Evolutionary conservation across 2,329 filamentous ascomycete species (phyloP), one percentile per base, ranked within the genome.

Genomic region (Blumeria graminis): DNA sequence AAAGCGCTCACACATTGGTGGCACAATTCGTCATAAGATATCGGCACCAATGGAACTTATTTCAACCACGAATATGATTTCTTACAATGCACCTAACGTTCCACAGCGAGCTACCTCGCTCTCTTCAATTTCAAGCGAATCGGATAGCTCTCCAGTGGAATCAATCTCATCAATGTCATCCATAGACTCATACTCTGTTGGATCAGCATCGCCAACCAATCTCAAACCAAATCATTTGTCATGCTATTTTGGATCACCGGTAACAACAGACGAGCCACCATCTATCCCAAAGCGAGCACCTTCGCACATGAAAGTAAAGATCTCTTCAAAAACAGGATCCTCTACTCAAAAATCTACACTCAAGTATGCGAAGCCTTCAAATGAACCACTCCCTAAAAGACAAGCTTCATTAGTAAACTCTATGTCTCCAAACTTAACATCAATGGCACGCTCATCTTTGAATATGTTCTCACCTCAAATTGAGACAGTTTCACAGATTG

Each of bases 21-120:
- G 62, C 16, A 61, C 60, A 10, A 65, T 65, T 33, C 58, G 62
- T 62, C 77, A 75, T 67, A 82, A 88, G 72, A 98, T 98, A 67
- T 98, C 92, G 1, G 79, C 76, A 3, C 92, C 92, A 0, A 76
- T 94, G 56, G 82, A 88, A 69, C 76, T 98, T 60, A 74, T 95
- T 53, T 93, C 92, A 58, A 94, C 90, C 5, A 96, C 92, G 63
- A 98, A 96, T 70, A 87, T 93, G 77, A 81, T 95, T 56, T 88
- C 87, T 7, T 94, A 94, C 75, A 90, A 90, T 66, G 89, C 92
- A 9, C 90, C 90, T 55, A 84, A 95, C 66, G 81, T 95, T 60
- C 68, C 65, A 28, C 61, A 58, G 50, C 60, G 52, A 41, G 59
- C 59, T 28, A 55, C 60, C 8, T 61, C 61, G 14, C 58, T 57